These are phyloP conservation scores for Flaveria linearis DNA, from an alignment of 129 eudicot species.

Conservation along the genomic window DNA sequence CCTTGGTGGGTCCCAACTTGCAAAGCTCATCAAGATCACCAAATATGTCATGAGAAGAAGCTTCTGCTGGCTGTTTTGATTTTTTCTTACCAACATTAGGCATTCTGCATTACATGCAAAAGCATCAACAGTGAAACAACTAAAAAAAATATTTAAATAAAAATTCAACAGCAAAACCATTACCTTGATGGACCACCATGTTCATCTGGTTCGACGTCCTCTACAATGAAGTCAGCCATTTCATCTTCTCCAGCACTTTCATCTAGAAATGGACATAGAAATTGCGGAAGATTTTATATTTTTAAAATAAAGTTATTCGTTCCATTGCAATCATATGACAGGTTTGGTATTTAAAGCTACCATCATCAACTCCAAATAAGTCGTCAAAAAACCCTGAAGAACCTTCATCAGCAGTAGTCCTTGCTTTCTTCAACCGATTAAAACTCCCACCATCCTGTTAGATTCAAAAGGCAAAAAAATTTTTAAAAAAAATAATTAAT, in stretches of 20 bases:
- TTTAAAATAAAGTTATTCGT: background rate
- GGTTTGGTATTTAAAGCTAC: slow-evolving; percentile 35
- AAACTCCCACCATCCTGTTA: slow-evolving; percentile 59
- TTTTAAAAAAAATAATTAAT: slow-evolving; percentile 12
- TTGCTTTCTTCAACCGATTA: slow-evolving; percentile 60
- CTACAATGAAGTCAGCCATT: slow-evolving; percentile 75
- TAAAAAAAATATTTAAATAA: background rate
- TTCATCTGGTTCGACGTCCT: slow-evolving; percentile 43
- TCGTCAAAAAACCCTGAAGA: slow-evolving; percentile 42
- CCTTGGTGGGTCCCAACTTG: slow-evolving; percentile 41
- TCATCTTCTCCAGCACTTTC: slow-evolving; percentile 56
- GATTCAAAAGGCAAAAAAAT: background rate
- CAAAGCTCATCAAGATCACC: slow-evolving; percentile 61
- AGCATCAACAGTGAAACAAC: slow-evolving; percentile 16
- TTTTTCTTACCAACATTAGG: slow-evolving; percentile 54
- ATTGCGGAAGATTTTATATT: background rate
- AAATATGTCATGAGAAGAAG: slow-evolving; percentile 48
- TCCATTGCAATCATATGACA: background rate
- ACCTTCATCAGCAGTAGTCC: slow-evolving; percentile 39
- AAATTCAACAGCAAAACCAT: background rate
- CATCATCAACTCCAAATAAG: slow-evolving; percentile 76
- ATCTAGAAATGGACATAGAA: slow-evolving; percentile 38
- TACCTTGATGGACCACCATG: slow-evolving; percentile 41
- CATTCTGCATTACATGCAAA: slow-evolving; percentile 44
- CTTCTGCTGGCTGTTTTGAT: slow-evolving; percentile 46